Evolutionary conservation across 176 grass and related monocot genomes (phyloP).

Genomic region (Aegilops speltoides): DNA sequence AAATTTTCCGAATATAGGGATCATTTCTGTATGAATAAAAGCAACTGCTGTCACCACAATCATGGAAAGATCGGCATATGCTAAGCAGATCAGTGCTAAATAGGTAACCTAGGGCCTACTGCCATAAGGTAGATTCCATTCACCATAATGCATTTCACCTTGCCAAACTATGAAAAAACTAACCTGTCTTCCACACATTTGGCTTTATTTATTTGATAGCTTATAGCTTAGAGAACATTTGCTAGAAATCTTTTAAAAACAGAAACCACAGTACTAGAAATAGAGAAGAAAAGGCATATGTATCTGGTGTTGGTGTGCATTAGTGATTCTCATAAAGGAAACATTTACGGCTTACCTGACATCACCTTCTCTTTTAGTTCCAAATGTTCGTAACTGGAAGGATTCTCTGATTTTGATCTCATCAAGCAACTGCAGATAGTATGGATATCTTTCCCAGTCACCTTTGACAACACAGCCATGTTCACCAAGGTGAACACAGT

Average conservation of each 20-base stretch:
- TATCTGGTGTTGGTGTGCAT: neutral
- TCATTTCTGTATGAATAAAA: neutral
- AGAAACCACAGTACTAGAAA: neutral
- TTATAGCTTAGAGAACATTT: neutral
- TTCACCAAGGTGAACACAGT: constrained; percentile 91
- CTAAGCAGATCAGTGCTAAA: neutral
- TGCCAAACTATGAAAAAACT: neutral
- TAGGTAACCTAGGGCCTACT: neutral
- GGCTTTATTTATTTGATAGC: neutral
- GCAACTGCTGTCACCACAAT: neutral
- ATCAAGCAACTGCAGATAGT: constrained; percentile 96
- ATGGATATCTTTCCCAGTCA: constrained; percentile 96
- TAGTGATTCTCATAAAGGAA: constrained; percentile 1
- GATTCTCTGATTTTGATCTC: constrained; percentile 96
- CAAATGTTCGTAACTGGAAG: constrained; percentile 87
- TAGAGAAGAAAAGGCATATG: neutral
- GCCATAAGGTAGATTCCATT: neutral
- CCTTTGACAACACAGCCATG: constrained; percentile 80
- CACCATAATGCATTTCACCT: neutral
- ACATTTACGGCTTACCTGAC: constrained; percentile 55
- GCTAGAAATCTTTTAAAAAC: neutral
- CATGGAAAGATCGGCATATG: neutral
- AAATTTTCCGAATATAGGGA: neutral
- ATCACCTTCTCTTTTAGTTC: constrained; percentile 91
- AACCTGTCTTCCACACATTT: neutral